Conservation (phyloP, 176 grass and related monocot genomes). For the Poa annua region DNA sequence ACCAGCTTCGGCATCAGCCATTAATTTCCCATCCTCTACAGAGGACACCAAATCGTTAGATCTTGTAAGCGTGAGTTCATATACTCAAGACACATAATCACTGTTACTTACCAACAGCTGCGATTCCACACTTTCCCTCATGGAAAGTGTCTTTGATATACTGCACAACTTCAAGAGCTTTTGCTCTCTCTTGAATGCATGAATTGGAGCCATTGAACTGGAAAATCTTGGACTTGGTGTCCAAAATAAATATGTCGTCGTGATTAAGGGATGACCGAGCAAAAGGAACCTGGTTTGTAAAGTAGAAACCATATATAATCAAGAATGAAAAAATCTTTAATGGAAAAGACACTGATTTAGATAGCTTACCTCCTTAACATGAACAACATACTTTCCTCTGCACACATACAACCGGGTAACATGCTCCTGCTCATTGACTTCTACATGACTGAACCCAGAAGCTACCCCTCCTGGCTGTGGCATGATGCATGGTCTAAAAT, state of each 20-base stretch:
- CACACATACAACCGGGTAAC: conserved; percentile 79
- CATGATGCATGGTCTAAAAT: conserved; percentile 98
- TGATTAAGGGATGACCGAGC: conserved; percentile 84
- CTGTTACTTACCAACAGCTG: conserved; percentile 77
- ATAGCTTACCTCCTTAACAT: conserved; percentile 91
- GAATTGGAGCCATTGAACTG: conserved; percentile 97
- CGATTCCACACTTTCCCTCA: conserved; percentile 86
- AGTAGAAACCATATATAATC: conserved; percentile 31
- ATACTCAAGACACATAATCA: neutral
- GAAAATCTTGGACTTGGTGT: conserved; percentile 96
- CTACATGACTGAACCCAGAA: conserved; percentile 87
- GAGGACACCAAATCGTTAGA: conserved; percentile 35
- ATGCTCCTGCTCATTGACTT: conserved; percentile 79
- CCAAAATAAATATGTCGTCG: conserved; percentile 96
- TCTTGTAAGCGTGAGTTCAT: neutral
- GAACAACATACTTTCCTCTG: conserved; percentile 93
- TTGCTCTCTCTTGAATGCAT: conserved; percentile 97
- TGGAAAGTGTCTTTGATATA: conserved; percentile 97
- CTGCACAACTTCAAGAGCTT: conserved; percentile 96
- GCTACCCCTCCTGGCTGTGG: conserved; percentile 83
- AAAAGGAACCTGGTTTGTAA: conserved; percentile 75
- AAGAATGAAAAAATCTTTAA: conserved; percentile 15
- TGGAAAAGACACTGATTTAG: conserved; percentile 8
- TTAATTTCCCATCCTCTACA: conserved; percentile 92
- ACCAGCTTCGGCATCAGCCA: conserved; percentile 94